Evolutionary conservation across 2,329 filamentous ascomycete species (phyloP).

Genomic region (Magnaporthales sp.): DNA sequence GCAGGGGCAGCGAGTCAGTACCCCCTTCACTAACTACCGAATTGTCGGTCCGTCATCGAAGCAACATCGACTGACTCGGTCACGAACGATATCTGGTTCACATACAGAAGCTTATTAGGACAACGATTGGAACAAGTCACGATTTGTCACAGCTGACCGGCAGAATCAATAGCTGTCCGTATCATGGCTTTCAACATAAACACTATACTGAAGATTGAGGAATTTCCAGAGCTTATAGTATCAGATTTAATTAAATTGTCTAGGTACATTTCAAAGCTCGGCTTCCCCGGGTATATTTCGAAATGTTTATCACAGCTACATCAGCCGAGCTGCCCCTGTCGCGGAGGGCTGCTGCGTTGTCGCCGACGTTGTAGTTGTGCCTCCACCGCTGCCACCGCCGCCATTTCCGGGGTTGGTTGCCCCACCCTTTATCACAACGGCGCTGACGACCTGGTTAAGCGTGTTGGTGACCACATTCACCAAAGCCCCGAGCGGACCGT

Average conservation of each 20-base stretch:
- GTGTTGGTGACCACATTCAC: slow-evolving; percentile 48
- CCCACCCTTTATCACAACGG: slow-evolving; percentile 23
- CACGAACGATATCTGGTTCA: neutral
- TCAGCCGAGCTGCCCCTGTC: neutral
- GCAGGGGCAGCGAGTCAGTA: neutral
- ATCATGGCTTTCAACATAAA: neutral
- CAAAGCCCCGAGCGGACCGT: slow-evolving; percentile 37
- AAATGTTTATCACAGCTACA: neutral
- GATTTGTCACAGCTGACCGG: neutral
- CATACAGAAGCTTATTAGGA: neutral
- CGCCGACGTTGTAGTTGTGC: slow-evolving; percentile 3
- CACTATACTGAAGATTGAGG: neutral
- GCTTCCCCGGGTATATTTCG: neutral
- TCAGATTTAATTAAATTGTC: neutral
- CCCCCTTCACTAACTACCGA: neutral
- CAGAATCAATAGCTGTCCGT: neutral
- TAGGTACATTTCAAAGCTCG: neutral
- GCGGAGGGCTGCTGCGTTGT: slow-evolving; percentile 3
- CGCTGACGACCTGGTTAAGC: slow-evolving; percentile 45
- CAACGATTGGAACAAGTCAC: neutral
- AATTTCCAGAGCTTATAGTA: neutral
- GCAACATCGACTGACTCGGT: neutral
- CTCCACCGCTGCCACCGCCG: slow-evolving; percentile 7
- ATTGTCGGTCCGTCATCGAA: neutral
- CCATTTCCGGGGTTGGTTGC: neutral